A percentile compares a stretch with the other conserved stretches of the same genome.
Conservation (phyloP, 2,329 filamentous ascomycete species). For the Alternaria ethzedia region DNA sequence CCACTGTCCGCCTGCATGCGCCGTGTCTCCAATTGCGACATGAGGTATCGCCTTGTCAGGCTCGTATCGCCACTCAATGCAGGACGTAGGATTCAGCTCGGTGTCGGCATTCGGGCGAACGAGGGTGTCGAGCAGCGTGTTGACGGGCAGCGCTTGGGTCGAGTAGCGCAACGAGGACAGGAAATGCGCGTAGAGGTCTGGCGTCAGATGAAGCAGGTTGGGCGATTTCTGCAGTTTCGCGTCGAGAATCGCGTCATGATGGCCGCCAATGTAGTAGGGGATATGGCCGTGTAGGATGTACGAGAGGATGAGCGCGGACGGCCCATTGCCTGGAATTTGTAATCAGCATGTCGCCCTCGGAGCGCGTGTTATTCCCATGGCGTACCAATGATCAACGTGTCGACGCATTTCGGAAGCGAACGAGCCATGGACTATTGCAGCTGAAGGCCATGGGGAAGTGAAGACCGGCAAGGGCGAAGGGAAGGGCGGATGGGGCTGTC, state of each 20-base stretch:
- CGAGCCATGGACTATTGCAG: slow-evolving; percentile 47
- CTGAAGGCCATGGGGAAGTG: slow-evolving; percentile 40
- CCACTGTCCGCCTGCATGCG: slow-evolving; percentile 65
- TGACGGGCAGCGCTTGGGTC: slow-evolving; percentile 65
- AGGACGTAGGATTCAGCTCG: slow-evolving; percentile 59
- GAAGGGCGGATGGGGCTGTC: slow-evolving; percentile 20
- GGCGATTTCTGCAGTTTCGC: slow-evolving; percentile 58
- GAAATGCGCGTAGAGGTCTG: slow-evolving; percentile 63
- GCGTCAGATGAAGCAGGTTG: slow-evolving; percentile 58
- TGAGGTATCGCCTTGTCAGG: slow-evolving; percentile 60
- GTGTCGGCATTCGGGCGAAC: slow-evolving; percentile 65
- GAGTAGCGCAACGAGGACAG: slow-evolving; percentile 66
- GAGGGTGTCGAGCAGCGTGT: slow-evolving; percentile 66
- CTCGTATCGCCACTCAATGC: slow-evolving; percentile 61
- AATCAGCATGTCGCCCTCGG: slow-evolving; percentile 25
- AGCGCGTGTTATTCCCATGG: not conserved
- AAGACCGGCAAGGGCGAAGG: slow-evolving; percentile 8
- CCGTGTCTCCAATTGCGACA: slow-evolving; percentile 60
- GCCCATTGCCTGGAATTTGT: slow-evolving; percentile 61
- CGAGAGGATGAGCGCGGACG: slow-evolving; percentile 66
- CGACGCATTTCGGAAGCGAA: slow-evolving; percentile 45
- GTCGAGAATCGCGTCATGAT: slow-evolving; percentile 64
- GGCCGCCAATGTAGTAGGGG: slow-evolving; percentile 62
- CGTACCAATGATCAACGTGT: slow-evolving; percentile 51
- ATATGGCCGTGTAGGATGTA: slow-evolving; percentile 68